Evolutionary conservation across 768 basidiomycete species (phyloP).

Genomic region (Podaxis mareebaensis): DNA sequence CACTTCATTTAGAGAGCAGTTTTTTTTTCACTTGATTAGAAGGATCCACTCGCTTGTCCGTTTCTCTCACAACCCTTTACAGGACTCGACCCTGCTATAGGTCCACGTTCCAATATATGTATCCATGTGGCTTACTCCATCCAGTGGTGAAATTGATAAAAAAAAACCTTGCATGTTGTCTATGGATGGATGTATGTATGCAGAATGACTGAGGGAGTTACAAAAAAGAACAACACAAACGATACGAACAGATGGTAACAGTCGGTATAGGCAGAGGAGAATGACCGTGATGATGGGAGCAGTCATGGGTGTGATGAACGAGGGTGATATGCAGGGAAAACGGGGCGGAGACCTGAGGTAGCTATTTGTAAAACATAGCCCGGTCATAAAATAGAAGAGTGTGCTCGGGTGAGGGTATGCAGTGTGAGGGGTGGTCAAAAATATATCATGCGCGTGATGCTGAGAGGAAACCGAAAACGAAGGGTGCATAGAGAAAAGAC

Average conservation of each 20-base stretch:
- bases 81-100: background rate
- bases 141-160: background rate
- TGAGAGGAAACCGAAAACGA: background rate
- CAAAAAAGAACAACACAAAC: conserved; percentile 3
- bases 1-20: background rate
- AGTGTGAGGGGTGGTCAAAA: background rate
- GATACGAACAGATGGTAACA: background rate
- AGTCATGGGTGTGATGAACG: background rate
- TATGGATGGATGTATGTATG: conserved; percentile 14
- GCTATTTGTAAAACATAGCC: conserved; percentile 1
- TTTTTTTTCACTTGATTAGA: background rate
- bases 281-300: conserved; percentile 9
- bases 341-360: conserved; percentile 1
- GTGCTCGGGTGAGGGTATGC: background rate
- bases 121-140: background rate
- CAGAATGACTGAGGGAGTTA: background rate
- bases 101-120: background rate
- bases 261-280: background rate
- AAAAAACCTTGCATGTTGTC: conserved; percentile 16
- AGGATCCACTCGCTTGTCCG: conserved; percentile 13
- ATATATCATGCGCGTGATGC: conserved; percentile 8
- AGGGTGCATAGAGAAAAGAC: background rate
- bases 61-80: background rate
- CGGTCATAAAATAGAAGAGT: conserved; percentile 4
- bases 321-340: background rate